Conservation (phyloP, 352 stramenopile genomes). For the Phytophthora lateralis region DNA sequence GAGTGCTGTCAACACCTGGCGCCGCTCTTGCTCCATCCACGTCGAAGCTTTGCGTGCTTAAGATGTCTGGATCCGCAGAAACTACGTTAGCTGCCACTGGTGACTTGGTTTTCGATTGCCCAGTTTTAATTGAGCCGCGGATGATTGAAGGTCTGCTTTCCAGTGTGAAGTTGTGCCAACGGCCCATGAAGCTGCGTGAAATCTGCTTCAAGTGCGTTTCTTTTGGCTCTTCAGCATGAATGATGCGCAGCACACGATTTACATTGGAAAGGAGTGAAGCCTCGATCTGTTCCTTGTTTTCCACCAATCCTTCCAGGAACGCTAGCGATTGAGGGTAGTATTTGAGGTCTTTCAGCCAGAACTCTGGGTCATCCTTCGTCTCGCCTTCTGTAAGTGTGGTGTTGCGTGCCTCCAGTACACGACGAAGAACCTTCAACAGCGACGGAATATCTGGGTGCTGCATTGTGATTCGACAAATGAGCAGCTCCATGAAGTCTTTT, state of each 20-base stretch:
- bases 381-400: conserved; percentile 33
- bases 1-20: conserved; percentile 18
- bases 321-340: conserved; percentile 70
- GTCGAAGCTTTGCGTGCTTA: conserved; percentile 56
- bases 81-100: conserved; percentile 12
- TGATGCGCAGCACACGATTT: conserved; percentile 77
- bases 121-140: conserved; percentile 30
- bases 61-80: conserved; percentile 12
- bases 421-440: conserved; percentile 75
- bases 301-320: conserved; percentile 56
- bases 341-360: conserved; percentile 66
- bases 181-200: conserved; percentile 69
- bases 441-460: conserved; percentile 73
- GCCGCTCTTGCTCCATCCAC: conserved; percentile 58
- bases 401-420: conserved; percentile 66
- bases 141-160: conserved; percentile 42
- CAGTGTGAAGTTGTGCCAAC: conserved; percentile 82
- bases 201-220: conserved; percentile 53
- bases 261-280: conserved; percentile 65
- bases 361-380: conserved; percentile 44
- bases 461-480: conserved; percentile 74
- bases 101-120: conserved; percentile 25
- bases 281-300: conserved; percentile 56
- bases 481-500: conserved; percentile 71
- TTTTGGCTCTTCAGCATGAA: conserved; percentile 61